Evolutionary conservation across 768 basidiomycete genomes (phyloP), one percentile per base, ranked within the genome.

Genomic region (Kwoniella sp.): DNA sequence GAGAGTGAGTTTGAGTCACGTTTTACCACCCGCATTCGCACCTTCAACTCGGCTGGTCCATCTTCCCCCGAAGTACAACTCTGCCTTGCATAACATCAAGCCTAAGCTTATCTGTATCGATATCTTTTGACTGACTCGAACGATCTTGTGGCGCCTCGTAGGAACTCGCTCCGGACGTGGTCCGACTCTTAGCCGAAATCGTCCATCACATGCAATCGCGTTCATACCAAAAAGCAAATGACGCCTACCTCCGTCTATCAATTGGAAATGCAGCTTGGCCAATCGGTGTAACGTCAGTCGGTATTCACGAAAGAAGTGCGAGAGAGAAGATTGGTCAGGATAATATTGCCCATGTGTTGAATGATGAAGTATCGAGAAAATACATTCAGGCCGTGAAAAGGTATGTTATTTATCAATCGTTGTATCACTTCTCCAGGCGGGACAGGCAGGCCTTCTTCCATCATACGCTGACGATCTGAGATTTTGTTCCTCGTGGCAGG

Each of bases 231-330:
- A 86, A 84, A 58, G 95, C 96, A 2, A 99, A 98, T 73, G 96
- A 99, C 77, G 89, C 94, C 0, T 99, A 99, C 79, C 86, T 99
- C 24, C 89, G 96, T 7, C 83, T 99, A 40, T 93, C 91, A 5
- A 99, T 99, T 68, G 96, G 96, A 33, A 99, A 96, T 73, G 95
- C 96, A 0, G 94, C 96, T 2, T 99, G 96, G 96, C 96, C 96
- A 1, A 99, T 99, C 74, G 96, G 96, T 47, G 96, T 99, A 9
- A 99, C 96, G 65, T 95, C 95, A 90, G 96, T 98, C 82, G 94
- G 93, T 82, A 96, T 98, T 60, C 96, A 99, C 82, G 96, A 96
- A 80, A 90, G 96, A 77, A 92, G 91, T 0, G 96, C 95, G 1
- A 88, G 94, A 67, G 95, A 99, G 80, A 97, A 97, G 82, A 99